A percentile compares a stretch with the other conserved stretches of the same genome.
These are phyloP conservation scores for Saccharomyces paradoxus DNA, from an alignment of 805 yeast species.

Conservation along the genomic window DNA sequence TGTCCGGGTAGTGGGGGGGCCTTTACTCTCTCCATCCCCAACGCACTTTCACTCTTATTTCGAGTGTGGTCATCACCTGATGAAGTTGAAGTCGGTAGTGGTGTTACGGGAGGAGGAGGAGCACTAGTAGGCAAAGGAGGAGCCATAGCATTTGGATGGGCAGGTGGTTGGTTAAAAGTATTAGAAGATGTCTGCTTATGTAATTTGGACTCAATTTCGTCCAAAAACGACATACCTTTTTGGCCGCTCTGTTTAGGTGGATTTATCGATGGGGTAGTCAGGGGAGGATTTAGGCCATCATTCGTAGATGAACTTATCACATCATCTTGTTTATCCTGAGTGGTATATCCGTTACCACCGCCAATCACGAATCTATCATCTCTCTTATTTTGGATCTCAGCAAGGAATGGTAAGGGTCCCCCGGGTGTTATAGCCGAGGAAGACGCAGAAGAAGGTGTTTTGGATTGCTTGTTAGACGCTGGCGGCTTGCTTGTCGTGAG, in stretches of 20 bases:
- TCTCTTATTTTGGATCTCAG: conserved; percentile 43
- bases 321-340: conserved; percentile 16
- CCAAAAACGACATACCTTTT: conserved; percentile 22
- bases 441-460: conserved; percentile 2
- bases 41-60: neutral
- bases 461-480: neutral
- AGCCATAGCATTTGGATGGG: conserved; percentile 5
- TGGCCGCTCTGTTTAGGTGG: conserved; percentile 9
- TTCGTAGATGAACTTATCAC: conserved; percentile 11
- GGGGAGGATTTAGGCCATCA: conserved; percentile 7
- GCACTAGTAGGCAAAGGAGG: conserved; percentile 6
- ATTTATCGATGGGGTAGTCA: conserved; percentile 14
- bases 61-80: conserved; percentile 14
- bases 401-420: conserved; percentile 42
- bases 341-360: conserved; percentile 24
- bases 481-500: neutral
- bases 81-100: conserved; percentile 5
- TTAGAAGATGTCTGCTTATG: conserved; percentile 7
- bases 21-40: neutral
- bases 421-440: conserved; percentile 19
- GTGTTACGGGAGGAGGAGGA: conserved; percentile 15
- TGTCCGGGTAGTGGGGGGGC: conserved; percentile 23
- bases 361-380: conserved; percentile 41
- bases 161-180: conserved; percentile 1
- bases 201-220: conserved; percentile 25